A percentile compares a stretch with the other conserved stretches of the same genome.
These are phyloP conservation scores for Bonia amplexicaulis DNA, from an alignment of 176 grass and related monocot species.

Conservation along the genomic window DNA sequence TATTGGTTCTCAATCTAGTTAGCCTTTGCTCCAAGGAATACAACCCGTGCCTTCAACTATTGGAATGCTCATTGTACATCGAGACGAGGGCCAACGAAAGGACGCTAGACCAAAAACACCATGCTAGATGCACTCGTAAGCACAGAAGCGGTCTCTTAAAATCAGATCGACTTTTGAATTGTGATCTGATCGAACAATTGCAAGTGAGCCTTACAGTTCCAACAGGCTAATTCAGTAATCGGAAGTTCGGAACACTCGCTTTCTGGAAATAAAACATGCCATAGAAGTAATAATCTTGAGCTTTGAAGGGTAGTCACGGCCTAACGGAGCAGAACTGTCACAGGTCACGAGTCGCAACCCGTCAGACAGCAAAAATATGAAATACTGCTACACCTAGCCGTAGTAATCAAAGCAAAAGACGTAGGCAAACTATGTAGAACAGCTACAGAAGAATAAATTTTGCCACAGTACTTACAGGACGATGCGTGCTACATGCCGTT, in stretches of 20 bases:
- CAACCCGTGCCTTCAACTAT: not conserved
- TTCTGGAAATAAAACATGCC: not conserved
- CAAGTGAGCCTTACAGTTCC: not conserved
- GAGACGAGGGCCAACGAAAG: not conserved
- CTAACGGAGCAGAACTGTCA: not conserved
- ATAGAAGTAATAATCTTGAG: not conserved
- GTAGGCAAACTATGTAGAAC: not conserved
- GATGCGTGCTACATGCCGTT: not conserved
- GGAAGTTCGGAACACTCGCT: too few species aligned
- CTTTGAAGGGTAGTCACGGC: not conserved
- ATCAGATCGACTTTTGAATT: not conserved
- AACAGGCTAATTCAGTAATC: not conserved
- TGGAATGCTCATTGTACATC: not conserved
- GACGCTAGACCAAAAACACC: not conserved
- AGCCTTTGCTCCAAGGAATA: not conserved
- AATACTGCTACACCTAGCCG: not conserved
- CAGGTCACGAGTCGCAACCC: not conserved
- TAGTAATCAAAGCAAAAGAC: not conserved
- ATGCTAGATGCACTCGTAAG: not conserved
- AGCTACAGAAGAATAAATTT: not conserved
- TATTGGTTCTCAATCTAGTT: not conserved
- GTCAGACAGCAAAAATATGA: not conserved
- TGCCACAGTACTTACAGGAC: slow-evolving; percentile 31
- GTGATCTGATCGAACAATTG: not conserved
- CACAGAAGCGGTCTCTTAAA: not conserved